These are phyloP conservation scores for Boletus pseudo-olivaceus DNA, from an alignment of 768 basidiomycete genomes.

Conservation along the genomic window DNA sequence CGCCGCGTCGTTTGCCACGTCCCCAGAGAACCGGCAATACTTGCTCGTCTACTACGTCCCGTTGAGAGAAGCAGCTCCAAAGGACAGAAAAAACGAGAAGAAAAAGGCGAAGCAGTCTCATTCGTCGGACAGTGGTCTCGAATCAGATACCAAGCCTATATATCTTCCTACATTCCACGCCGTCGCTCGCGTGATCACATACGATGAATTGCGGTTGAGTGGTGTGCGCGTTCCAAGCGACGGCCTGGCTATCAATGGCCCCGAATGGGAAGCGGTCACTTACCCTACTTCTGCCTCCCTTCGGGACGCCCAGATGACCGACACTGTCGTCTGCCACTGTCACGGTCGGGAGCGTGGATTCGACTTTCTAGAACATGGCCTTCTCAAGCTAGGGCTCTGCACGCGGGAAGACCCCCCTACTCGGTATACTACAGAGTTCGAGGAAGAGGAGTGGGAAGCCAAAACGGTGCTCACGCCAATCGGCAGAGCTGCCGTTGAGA, in stretches of 20 bases:
- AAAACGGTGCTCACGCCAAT: conserved; percentile 43
- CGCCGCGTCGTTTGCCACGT: conserved; percentile 38
- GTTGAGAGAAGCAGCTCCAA: conserved; percentile 25
- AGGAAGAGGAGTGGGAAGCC: conserved; percentile 42
- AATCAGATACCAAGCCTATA: conserved; percentile 43
- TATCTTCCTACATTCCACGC: conserved; percentile 66
- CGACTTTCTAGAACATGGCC: conserved; percentile 76
- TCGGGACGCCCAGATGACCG: conserved; percentile 33
- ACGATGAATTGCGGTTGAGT: conserved; percentile 67
- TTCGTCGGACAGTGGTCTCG: conserved; percentile 24
- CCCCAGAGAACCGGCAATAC: conserved; percentile 55
- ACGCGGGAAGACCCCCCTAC: conserved; percentile 20
- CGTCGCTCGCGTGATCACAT: conserved; percentile 68
- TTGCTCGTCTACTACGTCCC: conserved; percentile 80
- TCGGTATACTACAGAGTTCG: conserved; percentile 27
- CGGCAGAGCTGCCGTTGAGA: conserved; percentile 49
- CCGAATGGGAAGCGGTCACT: conserved; percentile 48
- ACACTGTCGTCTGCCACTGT: conserved; percentile 57
- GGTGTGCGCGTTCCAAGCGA: conserved; percentile 71
- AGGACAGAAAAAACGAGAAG: conserved; percentile 26
- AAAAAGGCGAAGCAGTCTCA: conserved; percentile 31
- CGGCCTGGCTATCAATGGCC: conserved; percentile 66
- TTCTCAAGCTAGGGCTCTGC: conserved; percentile 72
- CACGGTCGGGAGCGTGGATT: conserved; percentile 62
- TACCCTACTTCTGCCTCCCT: conserved; percentile 25